Conservation (phyloP, 73 alveolate genomes). For the Blepharisma stoltei region DNA sequence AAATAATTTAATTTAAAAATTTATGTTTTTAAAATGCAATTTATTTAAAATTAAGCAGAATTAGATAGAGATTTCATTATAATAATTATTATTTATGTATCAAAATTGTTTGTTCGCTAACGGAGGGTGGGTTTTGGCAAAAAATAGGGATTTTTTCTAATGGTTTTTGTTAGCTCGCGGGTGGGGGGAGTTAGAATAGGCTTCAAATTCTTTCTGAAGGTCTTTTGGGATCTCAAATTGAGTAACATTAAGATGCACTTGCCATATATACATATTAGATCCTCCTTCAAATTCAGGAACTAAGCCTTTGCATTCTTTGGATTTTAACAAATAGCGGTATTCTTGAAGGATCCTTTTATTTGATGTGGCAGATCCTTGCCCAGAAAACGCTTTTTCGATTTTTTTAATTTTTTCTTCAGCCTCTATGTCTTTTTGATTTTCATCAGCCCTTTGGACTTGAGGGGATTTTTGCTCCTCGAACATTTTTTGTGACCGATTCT, state of each 20-base stretch:
- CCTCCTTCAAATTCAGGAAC: conserved; percentile 21
- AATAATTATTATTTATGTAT: too few relatives aligned
- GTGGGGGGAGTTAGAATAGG: too few relatives aligned
- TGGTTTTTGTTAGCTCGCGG: too few relatives aligned
- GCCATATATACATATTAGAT: conserved; percentile 8
- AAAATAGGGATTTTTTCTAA: too few relatives aligned
- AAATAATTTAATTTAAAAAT: too few relatives aligned
- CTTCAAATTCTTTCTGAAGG: conserved; percentile 14
- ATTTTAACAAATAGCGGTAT: not conserved
- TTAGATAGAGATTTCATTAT: too few relatives aligned
- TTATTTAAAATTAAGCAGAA: too few relatives aligned
- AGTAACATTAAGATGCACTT: not conserved
- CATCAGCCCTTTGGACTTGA: not conserved
- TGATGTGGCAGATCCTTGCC: not conserved
- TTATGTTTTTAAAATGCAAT: too few relatives aligned
- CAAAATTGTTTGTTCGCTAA: too few relatives aligned
- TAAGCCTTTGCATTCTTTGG: conserved; percentile 17
- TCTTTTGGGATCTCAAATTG: not conserved
- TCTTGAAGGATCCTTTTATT: conserved; percentile 21
- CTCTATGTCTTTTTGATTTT: not conserved
- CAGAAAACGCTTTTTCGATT: not conserved
- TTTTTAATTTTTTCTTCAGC: not conserved
- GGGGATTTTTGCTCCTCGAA: too few relatives aligned
- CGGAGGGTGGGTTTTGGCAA: too few relatives aligned
- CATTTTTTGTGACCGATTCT: not conserved